Base-by-base conservation (phyloP, 192 early-diverging fungal species). In the Podila epicladia region DNA sequence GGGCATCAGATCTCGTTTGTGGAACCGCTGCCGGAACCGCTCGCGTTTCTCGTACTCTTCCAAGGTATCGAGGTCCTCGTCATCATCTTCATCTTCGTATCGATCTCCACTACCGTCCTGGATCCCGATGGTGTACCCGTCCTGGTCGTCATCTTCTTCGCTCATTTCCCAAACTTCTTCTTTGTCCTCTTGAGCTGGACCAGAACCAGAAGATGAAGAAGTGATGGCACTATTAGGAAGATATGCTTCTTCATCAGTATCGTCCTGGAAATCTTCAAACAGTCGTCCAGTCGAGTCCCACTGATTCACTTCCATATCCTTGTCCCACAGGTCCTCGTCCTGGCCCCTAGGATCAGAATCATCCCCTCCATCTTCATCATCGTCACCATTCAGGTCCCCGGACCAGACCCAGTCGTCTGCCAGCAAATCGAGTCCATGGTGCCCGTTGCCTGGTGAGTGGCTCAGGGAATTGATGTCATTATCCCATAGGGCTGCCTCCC, bases 381-480 rank as follows among this genome's bases (percentile, higher is more conserved):
- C 68, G 0, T 57, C 22, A 3, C 41, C 13, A 5, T 9, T 26
- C 17, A 35, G 20, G n/a, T 31, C 73, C 3, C 41, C 37, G 9
- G 68, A 49, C 69, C 63, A 71, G 19, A 79, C 48, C 76, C 76
- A 79, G 31, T 67, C 70, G 32, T 72, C 76, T 20, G 58, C 53
- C 64, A 71, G 55, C 0, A 71, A 24, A 33, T 67, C 63, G 2
- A 65, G 48, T 20, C 48, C 50, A 26, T 71, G 37, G 7, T 57
- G 66, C 37, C 65, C 58, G 2, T 11, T 24, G 1, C 64, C 37
- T 1, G 48, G 15, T 48, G 11, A 67, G 53, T 75, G 74, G 55
- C 67, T 75, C 17, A 69, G 28, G 2, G 29, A 61, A 19, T 64
- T 64, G 13, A 69, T 63, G 12, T 63, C 66, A 17, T 32, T 19